Base-by-base conservation (phyloP, 2,329 filamentous ascomycete genomes). In the Tetracladium maxilliforme region DNA sequence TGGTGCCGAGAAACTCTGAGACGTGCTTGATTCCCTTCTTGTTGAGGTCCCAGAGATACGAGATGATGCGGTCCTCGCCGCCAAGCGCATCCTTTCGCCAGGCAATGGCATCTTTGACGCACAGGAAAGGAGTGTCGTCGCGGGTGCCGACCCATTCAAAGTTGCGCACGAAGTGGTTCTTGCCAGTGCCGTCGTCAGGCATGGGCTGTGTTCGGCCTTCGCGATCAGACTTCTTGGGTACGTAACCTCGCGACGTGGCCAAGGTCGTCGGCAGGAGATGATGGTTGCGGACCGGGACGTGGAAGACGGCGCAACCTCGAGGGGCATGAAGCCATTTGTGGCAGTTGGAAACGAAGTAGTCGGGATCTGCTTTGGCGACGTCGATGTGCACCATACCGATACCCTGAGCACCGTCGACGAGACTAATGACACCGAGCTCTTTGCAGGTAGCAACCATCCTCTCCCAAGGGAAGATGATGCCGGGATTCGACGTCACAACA, bases 291-390 rank as follows among this genome's bases (percentile, higher is more conserved):
- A 58, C 31, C 0, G 84, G 79, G 2, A 90, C 79, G 48, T 92
- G 78, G 35, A 94, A 68, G 4, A 90, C 56, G 4, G 83, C 83
- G 43, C 78, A 84, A 10, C 75, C 77, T 16, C 86, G 71, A 1
- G 86, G 87, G 1, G 70, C 68, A 41, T 70, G 74, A 6, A 94
- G 69, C 87, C 87, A 95, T 56, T 92, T 92, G 56, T 92, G 81
- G 38, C 73, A 81, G 47, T 94, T 94, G 28, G 64, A 76, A 10
- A 87, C 65, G 42, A 92, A 81, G 52, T 92, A 94, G 48, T 94
- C 86, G 0, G 83, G 74, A 33, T 84, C 67, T 4, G 84, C 52
- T 4, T 51, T 47, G 0, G 44, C 34, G 10, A 94, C 51, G 46
- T 92, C 68, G 6, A 94, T 48, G 2, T 64, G 58, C 6, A 93